These are phyloP conservation scores for Amanita rimosa DNA, from an alignment of 768 basidiomycete genomes.

Conservation along the genomic window DNA sequence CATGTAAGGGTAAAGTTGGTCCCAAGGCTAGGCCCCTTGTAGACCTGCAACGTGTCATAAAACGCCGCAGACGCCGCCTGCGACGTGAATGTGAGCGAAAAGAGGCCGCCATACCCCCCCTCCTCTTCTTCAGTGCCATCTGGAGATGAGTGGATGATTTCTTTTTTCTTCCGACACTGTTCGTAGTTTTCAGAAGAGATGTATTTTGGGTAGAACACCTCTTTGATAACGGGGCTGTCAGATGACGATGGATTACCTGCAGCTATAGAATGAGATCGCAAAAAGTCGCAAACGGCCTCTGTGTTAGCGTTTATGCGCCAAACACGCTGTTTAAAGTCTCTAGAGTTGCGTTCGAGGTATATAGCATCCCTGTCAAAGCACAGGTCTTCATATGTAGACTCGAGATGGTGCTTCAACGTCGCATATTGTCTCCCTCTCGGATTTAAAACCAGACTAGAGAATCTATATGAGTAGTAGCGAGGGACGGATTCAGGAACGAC, in stretches of 20 bases:
- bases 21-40: slow-evolving; percentile 86
- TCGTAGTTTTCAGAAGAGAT: slow-evolving; percentile 62
- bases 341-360: slow-evolving; percentile 97
- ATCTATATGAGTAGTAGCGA: background rate
- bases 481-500: slow-evolving; percentile 12
- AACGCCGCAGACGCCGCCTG: slow-evolving; percentile 60
- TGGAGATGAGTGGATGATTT: background rate
- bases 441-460: slow-evolving; percentile 72
- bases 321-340: slow-evolving; percentile 75
- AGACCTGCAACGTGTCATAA: slow-evolving; percentile 72
- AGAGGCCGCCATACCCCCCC: slow-evolving; percentile 77
- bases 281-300: slow-evolving; percentile 70
- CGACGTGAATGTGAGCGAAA: slow-evolving; percentile 78
- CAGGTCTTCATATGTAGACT: slow-evolving; percentile 60
- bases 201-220: slow-evolving; percentile 88
- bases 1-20: slow-evolving; percentile 95
- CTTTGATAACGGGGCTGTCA: slow-evolving; percentile 44
- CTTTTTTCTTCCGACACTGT: slow-evolving; percentile 42
- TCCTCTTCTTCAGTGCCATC: slow-evolving; percentile 7
- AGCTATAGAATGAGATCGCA: slow-evolving; percentile 45
- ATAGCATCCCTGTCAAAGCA: slow-evolving; percentile 91
- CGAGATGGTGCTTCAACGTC: slow-evolving; percentile 49
- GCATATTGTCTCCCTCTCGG: slow-evolving; percentile 63
- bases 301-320: slow-evolving; percentile 72
- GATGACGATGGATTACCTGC: slow-evolving; percentile 18